These are phyloP conservation scores for Earliella scabrosa DNA, from an alignment of 1,284 basidiomycete genomes.

Conservation along the genomic window DNA sequence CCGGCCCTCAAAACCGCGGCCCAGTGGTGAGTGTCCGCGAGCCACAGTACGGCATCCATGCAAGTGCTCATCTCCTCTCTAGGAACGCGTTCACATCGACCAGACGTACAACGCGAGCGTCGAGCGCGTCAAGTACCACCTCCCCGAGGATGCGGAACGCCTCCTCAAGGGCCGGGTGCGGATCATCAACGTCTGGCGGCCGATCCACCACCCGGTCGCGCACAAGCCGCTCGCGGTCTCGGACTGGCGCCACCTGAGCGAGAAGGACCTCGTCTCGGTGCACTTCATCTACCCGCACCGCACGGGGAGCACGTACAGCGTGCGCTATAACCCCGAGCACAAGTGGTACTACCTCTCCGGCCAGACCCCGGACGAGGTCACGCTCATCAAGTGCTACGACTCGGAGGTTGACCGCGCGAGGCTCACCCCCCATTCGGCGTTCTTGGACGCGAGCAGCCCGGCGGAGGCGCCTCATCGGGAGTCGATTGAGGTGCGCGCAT, in stretches of 20 bases:
- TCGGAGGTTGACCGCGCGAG: constrained; percentile 43
- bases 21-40: constrained; percentile 37
- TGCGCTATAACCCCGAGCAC: constrained; percentile 43
- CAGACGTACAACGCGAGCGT: constrained; percentile 55
- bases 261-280: constrained; percentile 39
- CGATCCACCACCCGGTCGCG: constrained; percentile 47
- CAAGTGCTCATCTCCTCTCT: not conserved
- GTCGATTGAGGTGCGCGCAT: constrained; percentile 46
- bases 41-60: not conserved
- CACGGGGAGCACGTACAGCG: constrained; percentile 42
- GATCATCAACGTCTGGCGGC: constrained; percentile 62
- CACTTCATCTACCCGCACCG: constrained; percentile 39
- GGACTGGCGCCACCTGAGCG: constrained; percentile 46
- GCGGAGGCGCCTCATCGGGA: constrained; percentile 44
- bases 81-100: constrained; percentile 56
- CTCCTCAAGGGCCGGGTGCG: constrained; percentile 56
- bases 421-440: constrained; percentile 52
- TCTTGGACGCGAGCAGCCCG: constrained; percentile 43
- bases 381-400: constrained; percentile 54
- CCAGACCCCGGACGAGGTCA: constrained; percentile 51
- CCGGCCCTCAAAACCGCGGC: constrained; percentile 25
- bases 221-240: constrained; percentile 54
- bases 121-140: constrained; percentile 56
- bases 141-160: constrained; percentile 48
- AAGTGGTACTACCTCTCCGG: constrained; percentile 52